Base-by-base conservation (phyloP, 2,329 filamentous ascomycete species). In the Aspergillus pseudonomiae region DNA sequence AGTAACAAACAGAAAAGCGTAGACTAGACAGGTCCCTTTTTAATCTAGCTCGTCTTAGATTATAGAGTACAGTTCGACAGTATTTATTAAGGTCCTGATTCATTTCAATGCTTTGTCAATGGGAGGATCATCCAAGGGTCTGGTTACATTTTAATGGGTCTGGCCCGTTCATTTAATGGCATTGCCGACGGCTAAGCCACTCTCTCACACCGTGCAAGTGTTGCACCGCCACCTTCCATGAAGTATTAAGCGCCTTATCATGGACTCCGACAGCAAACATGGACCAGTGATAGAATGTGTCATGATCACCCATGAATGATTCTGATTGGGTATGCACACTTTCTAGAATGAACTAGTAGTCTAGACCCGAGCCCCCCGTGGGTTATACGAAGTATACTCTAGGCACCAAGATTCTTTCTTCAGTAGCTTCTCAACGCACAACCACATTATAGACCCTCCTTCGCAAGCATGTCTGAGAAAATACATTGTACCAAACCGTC, bases 381-480 rank as follows among this genome's bases (percentile, higher is more conserved):
- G 34, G 34, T 4, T 48, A 48, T 48, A 28, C 26, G 26, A 28
- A 28, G 26, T 28, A 53, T 32, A 39, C 43, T 59, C 58, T 60
- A 60, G 58, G 58, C 58, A 60, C 39, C 58, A 53, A 34, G 26
- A 60, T 60, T 60, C 24, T 41, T 60, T 60, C 24, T 41, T 39
- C 36, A 36, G 21, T 2, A 9, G n/a, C 5, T 32, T 39, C 19
- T 30, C 24, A 14, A 24, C 57, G 39, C 41, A 58, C 30, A 32
- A n/a, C n/a, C 12, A 34, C 43, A 60, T 63, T 53, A 62, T 21
- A 62, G 61, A 6, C 56, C 61, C 26, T 92, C 89, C 70, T 88
- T 89, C 2, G 90, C 88, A 57, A 92, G 78, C 61, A 62, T 62
- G 32, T 62, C 55, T 62, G 21, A 24, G 19, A 11, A 19, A 19